These are phyloP conservation scores for Cerrena zonata DNA, from an alignment of 1,284 basidiomycete species.

Conservation along the genomic window DNA sequence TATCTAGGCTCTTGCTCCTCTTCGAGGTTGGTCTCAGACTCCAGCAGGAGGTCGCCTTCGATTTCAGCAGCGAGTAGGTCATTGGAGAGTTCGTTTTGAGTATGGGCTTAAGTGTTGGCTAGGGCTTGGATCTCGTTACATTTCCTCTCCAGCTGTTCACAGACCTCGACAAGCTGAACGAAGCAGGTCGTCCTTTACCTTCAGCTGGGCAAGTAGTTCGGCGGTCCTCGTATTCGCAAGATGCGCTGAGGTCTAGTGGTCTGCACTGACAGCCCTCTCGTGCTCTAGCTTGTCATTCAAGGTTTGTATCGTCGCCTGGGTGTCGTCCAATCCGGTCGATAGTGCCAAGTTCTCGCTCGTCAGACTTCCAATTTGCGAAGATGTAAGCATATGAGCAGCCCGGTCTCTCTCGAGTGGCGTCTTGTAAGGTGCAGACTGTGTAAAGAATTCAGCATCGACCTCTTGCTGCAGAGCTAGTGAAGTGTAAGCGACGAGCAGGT, in stretches of 20 bases:
- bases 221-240: background rate
- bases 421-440: background rate
- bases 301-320: background rate
- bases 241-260: background rate
- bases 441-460: background rate
- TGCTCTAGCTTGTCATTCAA: background rate
- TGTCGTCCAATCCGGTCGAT: background rate
- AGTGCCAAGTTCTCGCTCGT: background rate
- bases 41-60: background rate
- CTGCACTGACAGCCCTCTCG: background rate
- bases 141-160: background rate
- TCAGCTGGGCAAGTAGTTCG: background rate
- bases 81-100: background rate
- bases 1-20: background rate
- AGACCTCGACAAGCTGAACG: background rate
- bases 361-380: background rate
- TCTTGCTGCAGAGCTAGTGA: background rate
- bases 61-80: background rate
- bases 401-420: background rate
- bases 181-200: background rate
- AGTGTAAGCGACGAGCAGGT: background rate
- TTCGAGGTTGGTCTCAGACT: background rate
- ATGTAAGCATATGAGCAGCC: background rate
- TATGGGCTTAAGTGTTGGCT: background rate
- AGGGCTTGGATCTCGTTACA: no score